phyloP scores from a whole-genome alignment of 1,284 basidiomycete species.

The Flammula alnicola region DNA sequence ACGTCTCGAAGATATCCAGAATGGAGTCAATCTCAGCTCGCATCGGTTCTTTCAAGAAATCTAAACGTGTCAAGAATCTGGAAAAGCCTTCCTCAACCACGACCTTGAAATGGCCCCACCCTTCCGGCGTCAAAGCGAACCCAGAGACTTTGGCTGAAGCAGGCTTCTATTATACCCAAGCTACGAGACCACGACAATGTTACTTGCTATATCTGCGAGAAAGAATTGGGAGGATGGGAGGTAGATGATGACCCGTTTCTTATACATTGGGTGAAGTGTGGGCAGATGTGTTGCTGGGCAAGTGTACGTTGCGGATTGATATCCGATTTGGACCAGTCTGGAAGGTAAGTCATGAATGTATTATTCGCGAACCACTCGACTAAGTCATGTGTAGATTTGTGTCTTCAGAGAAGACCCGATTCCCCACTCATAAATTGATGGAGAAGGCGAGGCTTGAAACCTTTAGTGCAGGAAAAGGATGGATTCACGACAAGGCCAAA shows the following conservation, averaged over 20 bases:
- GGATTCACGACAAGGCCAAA: constrained; percentile 71
- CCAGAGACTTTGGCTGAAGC: constrained; percentile 76
- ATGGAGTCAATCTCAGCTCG: constrained; percentile 65
- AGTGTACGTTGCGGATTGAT: constrained; percentile 69
- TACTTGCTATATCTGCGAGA: constrained; percentile 77
- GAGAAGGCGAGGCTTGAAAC: constrained; percentile 73
- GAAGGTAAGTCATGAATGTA: constrained; percentile 49
- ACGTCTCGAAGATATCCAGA: constrained; percentile 8
- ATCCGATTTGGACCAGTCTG: constrained; percentile 56
- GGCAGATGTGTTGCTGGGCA: constrained; percentile 75
- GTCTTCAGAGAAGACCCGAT: constrained; percentile 58
- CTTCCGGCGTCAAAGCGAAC: constrained; percentile 61
- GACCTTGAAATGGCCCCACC: constrained; percentile 71
- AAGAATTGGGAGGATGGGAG: constrained; percentile 81
- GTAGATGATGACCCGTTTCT: constrained; percentile 79
- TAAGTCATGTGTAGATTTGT: constrained; percentile 46
- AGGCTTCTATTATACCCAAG: constrained; percentile 81
- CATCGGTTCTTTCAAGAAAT: constrained; percentile 63
- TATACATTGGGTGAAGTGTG: constrained; percentile 73
- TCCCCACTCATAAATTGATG: constrained; percentile 70
- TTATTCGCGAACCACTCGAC: neutral
- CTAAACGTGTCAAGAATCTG: constrained; percentile 51
- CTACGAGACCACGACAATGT: constrained; percentile 69
- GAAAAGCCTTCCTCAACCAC: constrained; percentile 46
- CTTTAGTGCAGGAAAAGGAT: constrained; percentile 60